Base-by-base conservation (phyloP, 768 basidiomycete species). In the Tricholomella constricta region DNA sequence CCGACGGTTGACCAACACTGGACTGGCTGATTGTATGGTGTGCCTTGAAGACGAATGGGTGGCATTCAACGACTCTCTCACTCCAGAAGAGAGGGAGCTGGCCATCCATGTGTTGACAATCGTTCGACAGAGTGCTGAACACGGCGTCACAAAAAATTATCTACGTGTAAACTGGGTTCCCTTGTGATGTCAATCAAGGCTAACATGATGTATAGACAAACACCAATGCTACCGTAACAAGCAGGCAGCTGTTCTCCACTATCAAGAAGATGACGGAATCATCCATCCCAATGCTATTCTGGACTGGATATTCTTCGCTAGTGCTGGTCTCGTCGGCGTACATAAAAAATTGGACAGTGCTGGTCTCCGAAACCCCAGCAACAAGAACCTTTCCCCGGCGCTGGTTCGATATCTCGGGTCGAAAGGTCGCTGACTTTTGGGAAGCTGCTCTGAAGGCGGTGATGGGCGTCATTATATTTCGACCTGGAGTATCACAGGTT, bases 401-500 rank as follows among this genome's bases (percentile, higher is more conserved):
- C 15, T 92, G 90, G 91, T 69, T 89, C 35, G 87, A 90, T 64
- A 79, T 90, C 49, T 71, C 72, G n/a, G 91, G 91, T 3, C 60
- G 61, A 14, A 83, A 74, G 60, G 70, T 91, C 31, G 65, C 69
- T 9, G 83, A 85, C 51, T 77, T 80, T 32, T 93, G 91, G 91
- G 78, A 82, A 49, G 80, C 86, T n/a, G 89, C 84, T 7, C 62
- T 86, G 40, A 77, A 81, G 58, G 86, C 89, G 6, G 82, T 91
- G 38, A 77, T 85, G 48, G 82, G 88, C 7, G 68, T 83, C 22
- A 65, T 92, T 34, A 68, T 88, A 35, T 83, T 88, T 55, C 79
- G 84, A 55, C 90, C 91, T 20, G 90, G 90, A 2, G 80, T 91
- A 47, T 76, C 83, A 27, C 83, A 89, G 78, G 90, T 88, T 60